Evolutionary conservation across 495 filamentous ascomycete genomes (phyloP).

Genomic region (Articulospora tetracladia): DNA sequence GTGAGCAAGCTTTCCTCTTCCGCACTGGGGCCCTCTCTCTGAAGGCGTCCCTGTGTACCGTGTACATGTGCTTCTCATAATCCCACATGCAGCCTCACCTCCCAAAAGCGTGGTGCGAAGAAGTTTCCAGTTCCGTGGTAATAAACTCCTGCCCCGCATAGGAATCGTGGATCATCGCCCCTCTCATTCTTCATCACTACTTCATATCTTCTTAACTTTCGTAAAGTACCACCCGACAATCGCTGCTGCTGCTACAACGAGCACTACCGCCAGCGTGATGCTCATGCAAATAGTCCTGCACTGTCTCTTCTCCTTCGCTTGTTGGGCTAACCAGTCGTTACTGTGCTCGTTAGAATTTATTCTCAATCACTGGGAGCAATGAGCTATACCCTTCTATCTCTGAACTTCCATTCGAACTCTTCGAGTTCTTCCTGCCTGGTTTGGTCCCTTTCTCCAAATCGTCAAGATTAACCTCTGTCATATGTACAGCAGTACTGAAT

Average conservation of each 20-base stretch:
- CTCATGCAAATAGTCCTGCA: conserved; percentile 15
- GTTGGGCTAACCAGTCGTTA: conserved; percentile 23
- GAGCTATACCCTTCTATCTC: conserved; percentile 11
- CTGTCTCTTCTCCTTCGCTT: conserved; percentile 20
- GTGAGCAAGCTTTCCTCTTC: neutral
- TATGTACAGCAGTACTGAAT: conserved; percentile 57
- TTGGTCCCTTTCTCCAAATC: conserved; percentile 1
- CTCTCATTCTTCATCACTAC: neutral
- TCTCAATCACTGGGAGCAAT: neutral
- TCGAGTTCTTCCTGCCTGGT: neutral
- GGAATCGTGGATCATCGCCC: too few species aligned
- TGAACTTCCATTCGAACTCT: conserved; percentile 8
- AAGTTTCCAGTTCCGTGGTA: too few species aligned
- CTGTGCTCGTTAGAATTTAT: conserved; percentile 8
- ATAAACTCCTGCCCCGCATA: too few species aligned
- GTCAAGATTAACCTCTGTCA: conserved; percentile 15
- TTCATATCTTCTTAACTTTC: neutral
- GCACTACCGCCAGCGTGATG: conserved; percentile 11
- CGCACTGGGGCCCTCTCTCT: neutral
- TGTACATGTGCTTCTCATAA: neutral
- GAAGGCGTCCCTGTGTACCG: neutral
- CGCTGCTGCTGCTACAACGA: conserved; percentile 9
- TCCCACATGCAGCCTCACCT: too few species aligned
- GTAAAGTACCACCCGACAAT: conserved; percentile 18
- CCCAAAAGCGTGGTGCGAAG: neutral